Evolutionary conservation across 2,329 filamentous ascomycete species (phyloP), one percentile per base, ranked within the genome.

Genomic region (Penicillium brevicompactum): DNA sequence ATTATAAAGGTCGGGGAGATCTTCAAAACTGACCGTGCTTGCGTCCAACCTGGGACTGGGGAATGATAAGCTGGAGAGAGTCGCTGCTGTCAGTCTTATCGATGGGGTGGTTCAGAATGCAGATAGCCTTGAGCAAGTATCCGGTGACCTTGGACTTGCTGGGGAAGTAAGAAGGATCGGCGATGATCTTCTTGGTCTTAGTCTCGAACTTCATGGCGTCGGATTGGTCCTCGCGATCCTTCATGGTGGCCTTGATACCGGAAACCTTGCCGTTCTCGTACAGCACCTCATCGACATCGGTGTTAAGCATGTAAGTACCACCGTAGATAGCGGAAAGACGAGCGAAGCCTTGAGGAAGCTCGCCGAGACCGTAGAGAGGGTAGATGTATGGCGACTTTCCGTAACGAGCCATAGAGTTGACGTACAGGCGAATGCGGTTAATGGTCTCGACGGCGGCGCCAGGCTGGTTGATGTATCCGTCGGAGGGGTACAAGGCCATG

Each of bases 341-440:
- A 61, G 94, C 94, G 70, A 99, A 99, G 57, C 93, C 93, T 79
- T 99, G 94, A 34, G 94, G 95, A 53, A 99, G 88, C 81, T 99
- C 94, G 73, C 90, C 94, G 47, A 99, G 87, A 59, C 94, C 94
- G 80, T 99, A 99, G 31, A 97, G 87, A 46, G 94, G 95, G 83
- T 99, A 99, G 80, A 99, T 97, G 82, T 97, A 99, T 44, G 94
- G 95, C 11, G 92, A 97, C 80, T 97, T 97, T 78, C 94, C 94
- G 78, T 97, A 97, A 61, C 93, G 87, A 49, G 92, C 91, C 78
- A 99, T 96, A 30, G 92, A 97, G 84, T 96, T 96, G 67, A 93
- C 95, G 77, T 99, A 99, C 45, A 99, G 84, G 64, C 91, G 87
- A 74, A 99, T 97, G 67, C 93, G 91, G 77, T 93, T 86, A 67